Percentiles rank a stretch among this genome's conserved stretches.
phyloP scores from a whole-genome alignment of 805 yeast genomes.

The Candida sithepensis region DNA sequence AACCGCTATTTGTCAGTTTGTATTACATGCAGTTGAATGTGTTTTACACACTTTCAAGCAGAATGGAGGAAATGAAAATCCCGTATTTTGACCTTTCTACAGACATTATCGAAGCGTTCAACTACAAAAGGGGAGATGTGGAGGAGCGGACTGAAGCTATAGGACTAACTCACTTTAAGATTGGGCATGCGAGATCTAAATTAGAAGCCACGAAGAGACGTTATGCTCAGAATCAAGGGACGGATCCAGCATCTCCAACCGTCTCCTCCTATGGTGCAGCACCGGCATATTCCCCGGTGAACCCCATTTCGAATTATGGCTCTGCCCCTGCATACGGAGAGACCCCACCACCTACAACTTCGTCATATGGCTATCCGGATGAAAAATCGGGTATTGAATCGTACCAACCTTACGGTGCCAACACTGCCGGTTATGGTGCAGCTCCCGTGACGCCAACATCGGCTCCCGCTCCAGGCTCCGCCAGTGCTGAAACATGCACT shows the following conservation, averaged over 20 bases:
- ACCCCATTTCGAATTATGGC: conserved; percentile 14
- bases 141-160: conserved; percentile 87
- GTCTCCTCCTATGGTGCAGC: conserved; percentile 26
- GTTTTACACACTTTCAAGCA: conserved; percentile 84
- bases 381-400: conserved; percentile 24
- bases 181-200: conserved; percentile 83
- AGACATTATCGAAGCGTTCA: conserved; percentile 80
- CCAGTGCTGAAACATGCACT: conserved; percentile 62
- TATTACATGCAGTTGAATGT: conserved; percentile 98
- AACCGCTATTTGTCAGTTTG: conserved; percentile 89
- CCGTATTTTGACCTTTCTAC: conserved; percentile 88
- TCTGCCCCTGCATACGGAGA: conserved; percentile 33
- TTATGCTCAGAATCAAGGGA: conserved; percentile 46
- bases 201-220: conserved; percentile 79
- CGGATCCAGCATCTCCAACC: conserved; percentile 30
- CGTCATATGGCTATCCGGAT: conserved; percentile 23
- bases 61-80: conserved; percentile 94
- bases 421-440: conserved; percentile 24
- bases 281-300: conserved; percentile 15
- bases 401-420: conserved; percentile 27
- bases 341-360: conserved; percentile 21
- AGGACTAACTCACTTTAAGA: conserved; percentile 85
- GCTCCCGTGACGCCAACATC: conserved; percentile 28
- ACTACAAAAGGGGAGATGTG: conserved; percentile 79
- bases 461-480: conserved; percentile 32